Evolutionary conservation across 2,329 filamentous ascomycete genomes (phyloP), one percentile per base, ranked within the genome.

Genomic region (Microcera coccophila): DNA sequence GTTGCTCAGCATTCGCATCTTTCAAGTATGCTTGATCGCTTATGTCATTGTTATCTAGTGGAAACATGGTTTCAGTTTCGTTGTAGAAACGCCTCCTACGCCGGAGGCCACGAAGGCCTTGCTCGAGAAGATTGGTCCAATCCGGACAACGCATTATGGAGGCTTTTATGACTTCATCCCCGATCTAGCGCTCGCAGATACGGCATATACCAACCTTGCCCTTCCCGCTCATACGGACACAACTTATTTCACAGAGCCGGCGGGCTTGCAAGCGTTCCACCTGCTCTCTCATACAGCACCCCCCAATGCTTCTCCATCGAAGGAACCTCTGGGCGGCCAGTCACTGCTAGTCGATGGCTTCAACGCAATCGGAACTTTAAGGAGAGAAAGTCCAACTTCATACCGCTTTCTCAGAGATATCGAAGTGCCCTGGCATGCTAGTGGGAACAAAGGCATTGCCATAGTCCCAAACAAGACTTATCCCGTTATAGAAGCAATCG

Each of bases 241-340:
- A 5, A 95, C 91, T 1, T 97, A 98, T 66, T 97, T 97, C 68
- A 90, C 82, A 17, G 91, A 97, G 50, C 91, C 93, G 0, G 84
- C 87, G 2, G 89, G 91, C 9, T 76, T 98, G 24, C 93, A 98
- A 64, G 82, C 93, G 19, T 94, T 98, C 65, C 93, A 98, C 61
- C 73, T 96, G 36, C 77, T 97, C 20, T 93, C 87, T 0, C 84
- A 82, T 7, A 67, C 74, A 2, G 77, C 81, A 17, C 63, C 64
- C 3, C 53, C 58, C 1, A 57, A 58, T n/a, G 49, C 45, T 14
- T 43, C 49, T n/a, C 47, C 53, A 44, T 66, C 53, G 45, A 71
- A 57, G 12, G 60, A 62, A 1, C 58, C 47, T 2, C 54, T 72
- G 3, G 93, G 91, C 9, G 93, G 93, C 5, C 74, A 81, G 39